Conservation (phyloP, 208 protist species). For the Acanthamoeba sp. region DNA sequence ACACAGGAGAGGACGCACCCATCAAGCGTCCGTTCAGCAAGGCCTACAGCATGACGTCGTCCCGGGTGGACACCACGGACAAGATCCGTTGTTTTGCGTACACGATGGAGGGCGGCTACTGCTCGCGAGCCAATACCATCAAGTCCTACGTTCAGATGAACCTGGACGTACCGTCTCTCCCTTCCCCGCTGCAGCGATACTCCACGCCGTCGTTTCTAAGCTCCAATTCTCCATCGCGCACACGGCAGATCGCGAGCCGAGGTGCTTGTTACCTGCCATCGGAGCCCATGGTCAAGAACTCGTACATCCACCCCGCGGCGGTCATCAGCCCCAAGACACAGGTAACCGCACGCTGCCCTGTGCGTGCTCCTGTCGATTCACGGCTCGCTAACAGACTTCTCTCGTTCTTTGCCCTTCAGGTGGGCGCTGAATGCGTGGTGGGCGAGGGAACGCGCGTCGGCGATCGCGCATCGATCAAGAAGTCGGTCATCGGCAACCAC, state of each 20-base stretch:
- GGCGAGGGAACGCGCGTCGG: constrained; percentile 79
- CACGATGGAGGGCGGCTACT: constrained; percentile 55
- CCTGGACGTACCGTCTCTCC: constrained; percentile 30
- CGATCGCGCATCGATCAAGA: constrained; percentile 83
- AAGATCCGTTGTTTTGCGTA: constrained; percentile 55
- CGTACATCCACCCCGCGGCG: constrained; percentile 46
- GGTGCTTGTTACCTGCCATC: constrained; percentile 22
- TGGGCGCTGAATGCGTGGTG: constrained; percentile 87
- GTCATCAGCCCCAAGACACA: constrained; percentile 56
- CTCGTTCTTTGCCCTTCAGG: background rate
- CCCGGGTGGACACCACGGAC: constrained; percentile 4
- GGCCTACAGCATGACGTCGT: constrained; percentile 29
- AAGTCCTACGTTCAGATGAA: constrained; percentile 72
- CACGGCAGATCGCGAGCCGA: constrained; percentile 46
- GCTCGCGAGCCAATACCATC: constrained; percentile 66
- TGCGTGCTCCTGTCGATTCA: background rate
- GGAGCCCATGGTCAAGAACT: constrained; percentile 31
- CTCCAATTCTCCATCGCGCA: background rate
- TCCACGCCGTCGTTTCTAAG: background rate
- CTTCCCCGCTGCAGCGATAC: no score
- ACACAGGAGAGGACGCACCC: constrained; percentile 11
- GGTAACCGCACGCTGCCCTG: background rate
- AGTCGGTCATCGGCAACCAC: constrained; percentile 86
- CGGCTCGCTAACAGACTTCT: background rate
- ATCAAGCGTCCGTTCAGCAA: constrained; percentile 47